A percentile compares a stretch with the other conserved stretches of the same genome.
These are phyloP conservation scores for Metroxylon sagu DNA, from an alignment of 176 grass and related monocot genomes.

Conservation along the genomic window DNA sequence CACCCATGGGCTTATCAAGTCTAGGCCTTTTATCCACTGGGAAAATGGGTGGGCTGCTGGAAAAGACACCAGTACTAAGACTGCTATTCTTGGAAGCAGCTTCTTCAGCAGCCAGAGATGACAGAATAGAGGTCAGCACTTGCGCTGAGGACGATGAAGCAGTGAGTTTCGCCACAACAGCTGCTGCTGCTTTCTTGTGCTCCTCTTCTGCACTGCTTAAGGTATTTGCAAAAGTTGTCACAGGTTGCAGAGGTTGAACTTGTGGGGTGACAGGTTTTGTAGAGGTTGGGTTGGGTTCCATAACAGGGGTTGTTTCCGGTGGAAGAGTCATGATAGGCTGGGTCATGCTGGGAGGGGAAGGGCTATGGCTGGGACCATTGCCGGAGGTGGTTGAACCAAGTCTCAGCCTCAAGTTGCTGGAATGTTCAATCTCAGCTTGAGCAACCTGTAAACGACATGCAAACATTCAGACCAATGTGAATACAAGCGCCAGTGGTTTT, in stretches of 20 bases:
- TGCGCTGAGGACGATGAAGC: conserved; percentile 66
- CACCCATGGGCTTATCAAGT: conserved; percentile 41
- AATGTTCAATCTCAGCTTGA: conserved; percentile 29
- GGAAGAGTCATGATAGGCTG: conserved; percentile 17
- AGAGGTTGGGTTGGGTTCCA: conserved; percentile 15
- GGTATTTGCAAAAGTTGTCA: conserved; percentile 26
- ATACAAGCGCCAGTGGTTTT: no score
- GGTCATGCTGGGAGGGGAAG: neutral
- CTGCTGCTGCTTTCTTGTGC: conserved; percentile 75
- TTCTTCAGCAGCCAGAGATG: conserved; percentile 65
- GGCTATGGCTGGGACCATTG: conserved; percentile 20
- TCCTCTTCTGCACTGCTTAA: conserved; percentile 36
- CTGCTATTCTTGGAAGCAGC: conserved; percentile 41
- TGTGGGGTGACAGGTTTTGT: conserved; percentile 20
- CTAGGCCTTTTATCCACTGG: conserved; percentile 61
- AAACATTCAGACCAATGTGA: no score
- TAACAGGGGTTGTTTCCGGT: conserved; percentile 22
- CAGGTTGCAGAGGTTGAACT: conserved; percentile 28
- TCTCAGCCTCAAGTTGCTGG: conserved; percentile 27
- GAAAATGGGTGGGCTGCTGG: conserved; percentile 42
- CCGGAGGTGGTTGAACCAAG: conserved; percentile 9
- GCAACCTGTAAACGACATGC: conserved; percentile 38
- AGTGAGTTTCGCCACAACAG: conserved; percentile 77
- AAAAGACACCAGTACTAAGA: conserved; percentile 25
- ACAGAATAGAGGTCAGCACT: conserved; percentile 54